Conservation (phyloP, 805 yeast genomes). For the Candida quercuum region DNA sequence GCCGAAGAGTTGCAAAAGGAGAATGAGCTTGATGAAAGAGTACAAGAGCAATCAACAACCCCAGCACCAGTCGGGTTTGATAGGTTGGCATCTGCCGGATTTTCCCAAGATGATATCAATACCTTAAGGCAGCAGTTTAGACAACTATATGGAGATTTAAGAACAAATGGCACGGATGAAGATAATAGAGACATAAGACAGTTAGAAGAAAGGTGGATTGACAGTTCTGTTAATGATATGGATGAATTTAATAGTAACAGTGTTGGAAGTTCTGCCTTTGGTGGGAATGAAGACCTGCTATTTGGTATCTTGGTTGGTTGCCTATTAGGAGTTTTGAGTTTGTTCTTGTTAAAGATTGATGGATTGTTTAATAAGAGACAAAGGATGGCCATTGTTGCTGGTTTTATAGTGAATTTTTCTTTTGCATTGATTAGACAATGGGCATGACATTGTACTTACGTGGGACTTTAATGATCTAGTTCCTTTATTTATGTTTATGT, state of each 20-base stretch:
- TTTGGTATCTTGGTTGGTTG: conserved; percentile 71
- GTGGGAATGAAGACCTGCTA: conserved; percentile 60
- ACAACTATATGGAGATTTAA: conserved; percentile 52
- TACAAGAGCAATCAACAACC: conserved; percentile 45
- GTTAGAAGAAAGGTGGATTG: conserved; percentile 86
- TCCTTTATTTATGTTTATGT: no score
- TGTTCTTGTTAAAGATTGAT: conserved; percentile 58
- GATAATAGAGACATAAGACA: conserved; percentile 50
- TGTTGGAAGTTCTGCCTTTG: conserved; percentile 31
- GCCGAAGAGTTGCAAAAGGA: conserved; percentile 54
- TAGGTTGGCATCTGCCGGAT: conserved; percentile 76
- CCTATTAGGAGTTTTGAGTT: conserved; percentile 65
- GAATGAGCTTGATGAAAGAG: conserved; percentile 46
- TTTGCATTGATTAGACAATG: conserved; percentile 52
- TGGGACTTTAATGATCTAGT: no score
- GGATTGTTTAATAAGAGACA: conserved; percentile 57
- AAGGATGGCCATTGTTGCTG: conserved; percentile 65
- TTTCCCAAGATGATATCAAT: conserved; percentile 69
- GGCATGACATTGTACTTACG: no score
- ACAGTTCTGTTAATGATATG: conserved; percentile 54
- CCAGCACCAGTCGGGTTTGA: conserved; percentile 85
- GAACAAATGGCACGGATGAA: conserved; percentile 10
- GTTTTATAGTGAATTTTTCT: conserved; percentile 61
- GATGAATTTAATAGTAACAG: conserved; percentile 43
- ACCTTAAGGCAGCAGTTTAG: conserved; percentile 72